phyloP scores from a whole-genome alignment of 2,329 filamentous ascomycete species.

The Exophiala oligosperma region DNA sequence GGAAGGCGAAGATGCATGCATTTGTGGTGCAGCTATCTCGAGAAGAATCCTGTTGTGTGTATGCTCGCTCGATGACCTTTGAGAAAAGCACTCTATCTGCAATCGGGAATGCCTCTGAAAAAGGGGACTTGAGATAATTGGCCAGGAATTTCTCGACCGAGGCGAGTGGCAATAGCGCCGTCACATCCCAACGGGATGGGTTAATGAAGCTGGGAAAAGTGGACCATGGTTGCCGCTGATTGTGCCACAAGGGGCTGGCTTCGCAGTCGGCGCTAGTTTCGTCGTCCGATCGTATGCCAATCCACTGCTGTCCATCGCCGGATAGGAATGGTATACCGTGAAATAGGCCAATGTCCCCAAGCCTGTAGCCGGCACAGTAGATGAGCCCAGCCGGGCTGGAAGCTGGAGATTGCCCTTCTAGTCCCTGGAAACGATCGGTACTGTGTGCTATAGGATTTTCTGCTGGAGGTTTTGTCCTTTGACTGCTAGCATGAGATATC shows the following conservation, averaged over 20 bases:
- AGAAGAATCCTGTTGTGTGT: conserved; percentile 36
- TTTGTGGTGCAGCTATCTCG: conserved; percentile 34
- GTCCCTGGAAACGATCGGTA: neutral
- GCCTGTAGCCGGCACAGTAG: conserved; percentile 50
- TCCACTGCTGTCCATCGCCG: conserved; percentile 49
- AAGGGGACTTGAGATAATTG: conserved; percentile 36
- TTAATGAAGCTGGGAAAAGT: conserved; percentile 28
- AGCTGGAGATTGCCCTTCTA: neutral
- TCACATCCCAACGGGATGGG: conserved; percentile 25
- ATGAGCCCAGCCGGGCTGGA: conserved; percentile 29
- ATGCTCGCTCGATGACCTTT: conserved; percentile 48
- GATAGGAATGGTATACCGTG: conserved; percentile 54
- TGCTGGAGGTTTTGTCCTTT: neutral
- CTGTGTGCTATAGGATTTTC: too few relatives aligned
- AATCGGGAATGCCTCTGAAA: conserved; percentile 51
- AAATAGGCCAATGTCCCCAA: conserved; percentile 49
- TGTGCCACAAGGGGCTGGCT: conserved; percentile 37
- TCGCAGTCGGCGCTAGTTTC: conserved; percentile 33
- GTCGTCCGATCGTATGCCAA: conserved; percentile 48
- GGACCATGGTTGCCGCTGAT: conserved; percentile 32
- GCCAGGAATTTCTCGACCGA: conserved; percentile 36
- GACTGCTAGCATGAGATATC: neutral
- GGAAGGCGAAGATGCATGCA: conserved; percentile 53
- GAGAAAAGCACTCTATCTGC: conserved; percentile 50
- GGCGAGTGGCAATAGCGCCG: conserved; percentile 38